Conservation (phyloP, 805 yeast genomes). For the Ogataea saltuana region DNA sequence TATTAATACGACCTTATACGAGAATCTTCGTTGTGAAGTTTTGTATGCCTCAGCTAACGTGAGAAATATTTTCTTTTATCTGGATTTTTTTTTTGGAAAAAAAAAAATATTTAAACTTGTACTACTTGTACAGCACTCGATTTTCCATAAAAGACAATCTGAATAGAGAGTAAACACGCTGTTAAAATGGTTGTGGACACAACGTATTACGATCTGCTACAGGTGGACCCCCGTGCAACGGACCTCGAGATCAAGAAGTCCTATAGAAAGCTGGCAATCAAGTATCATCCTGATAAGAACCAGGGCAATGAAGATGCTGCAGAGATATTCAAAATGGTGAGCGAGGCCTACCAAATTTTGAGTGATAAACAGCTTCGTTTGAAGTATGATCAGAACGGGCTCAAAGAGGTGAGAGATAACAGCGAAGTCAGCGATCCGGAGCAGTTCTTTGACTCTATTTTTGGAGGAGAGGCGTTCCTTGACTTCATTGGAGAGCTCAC, state of each 20-base stretch:
- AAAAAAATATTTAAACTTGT: too few species aligned
- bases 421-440: constrained; percentile 77
- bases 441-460: constrained; percentile 80
- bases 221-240: constrained; percentile 67
- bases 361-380: constrained; percentile 69
- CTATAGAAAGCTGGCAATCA: constrained; percentile 85
- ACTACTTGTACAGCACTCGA: too few species aligned
- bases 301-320: constrained; percentile 94
- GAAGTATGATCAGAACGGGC: constrained; percentile 80
- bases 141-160: too few species aligned
- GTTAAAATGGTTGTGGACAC: constrained; percentile 79
- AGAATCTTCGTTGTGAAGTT: too few species aligned
- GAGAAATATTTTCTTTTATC: too few species aligned
- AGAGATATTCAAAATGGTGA: constrained; percentile 73
- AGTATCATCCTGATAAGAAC: constrained; percentile 93
- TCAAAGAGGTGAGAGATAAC: constrained; percentile 47
- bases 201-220: constrained; percentile 79
- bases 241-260: constrained; percentile 88
- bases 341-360: constrained; percentile 76
- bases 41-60: too few species aligned
- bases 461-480: constrained; percentile 78
- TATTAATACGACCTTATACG: too few species aligned
- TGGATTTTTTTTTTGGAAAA: too few species aligned
- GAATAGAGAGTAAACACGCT: too few species aligned
- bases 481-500: constrained; percentile 81